Conservation (phyloP, 371 early-diverging fungal species). For the Rhizopus stolonifer region DNA sequence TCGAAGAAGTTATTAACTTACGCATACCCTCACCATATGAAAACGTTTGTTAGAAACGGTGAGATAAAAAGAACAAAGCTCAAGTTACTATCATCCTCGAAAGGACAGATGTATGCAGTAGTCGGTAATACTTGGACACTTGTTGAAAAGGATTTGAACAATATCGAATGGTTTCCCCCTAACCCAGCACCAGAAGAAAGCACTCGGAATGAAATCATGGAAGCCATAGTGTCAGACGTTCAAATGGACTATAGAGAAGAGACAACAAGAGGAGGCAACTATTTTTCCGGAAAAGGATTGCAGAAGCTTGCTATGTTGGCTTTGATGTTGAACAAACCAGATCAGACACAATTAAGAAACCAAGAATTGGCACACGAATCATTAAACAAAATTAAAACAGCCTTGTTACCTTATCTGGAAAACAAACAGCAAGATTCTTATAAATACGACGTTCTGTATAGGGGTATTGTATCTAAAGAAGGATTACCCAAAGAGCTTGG, state of each 20-base stretch:
- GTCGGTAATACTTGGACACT: conserved; percentile 59
- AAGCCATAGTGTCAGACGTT: conserved; percentile 40
- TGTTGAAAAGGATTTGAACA: conserved; percentile 39
- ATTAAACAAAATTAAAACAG: conserved; percentile 42
- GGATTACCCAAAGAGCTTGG: conserved; percentile 47
- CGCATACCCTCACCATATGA: conserved; percentile 61
- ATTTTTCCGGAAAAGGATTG: conserved; percentile 75
- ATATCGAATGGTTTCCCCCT: conserved; percentile 40
- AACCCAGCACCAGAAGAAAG: conserved; percentile 33
- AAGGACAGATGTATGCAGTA: conserved; percentile 69
- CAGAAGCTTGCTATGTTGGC: conserved; percentile 68
- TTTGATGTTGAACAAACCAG: conserved; percentile 50
- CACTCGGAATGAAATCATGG: conserved; percentile 38
- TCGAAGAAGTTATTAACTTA: conserved; percentile 33
- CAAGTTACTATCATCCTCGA: conserved; percentile 49
- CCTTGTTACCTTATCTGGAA: conserved; percentile 58
- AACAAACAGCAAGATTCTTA: conserved; percentile 58
- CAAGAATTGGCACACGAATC: conserved; percentile 36
- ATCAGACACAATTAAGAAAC: conserved; percentile 48
- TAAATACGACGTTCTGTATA: conserved; percentile 66
- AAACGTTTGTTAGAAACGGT: conserved; percentile 26
- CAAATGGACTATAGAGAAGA: conserved; percentile 38
- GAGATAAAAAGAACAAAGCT: conserved; percentile 19
- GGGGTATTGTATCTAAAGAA: conserved; percentile 57
- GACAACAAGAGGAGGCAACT: conserved; percentile 53